Evolutionary conservation across 2,329 filamentous ascomycete genomes (phyloP), one percentile per base, ranked within the genome.

Genomic region (Davidsoniella australis): DNA sequence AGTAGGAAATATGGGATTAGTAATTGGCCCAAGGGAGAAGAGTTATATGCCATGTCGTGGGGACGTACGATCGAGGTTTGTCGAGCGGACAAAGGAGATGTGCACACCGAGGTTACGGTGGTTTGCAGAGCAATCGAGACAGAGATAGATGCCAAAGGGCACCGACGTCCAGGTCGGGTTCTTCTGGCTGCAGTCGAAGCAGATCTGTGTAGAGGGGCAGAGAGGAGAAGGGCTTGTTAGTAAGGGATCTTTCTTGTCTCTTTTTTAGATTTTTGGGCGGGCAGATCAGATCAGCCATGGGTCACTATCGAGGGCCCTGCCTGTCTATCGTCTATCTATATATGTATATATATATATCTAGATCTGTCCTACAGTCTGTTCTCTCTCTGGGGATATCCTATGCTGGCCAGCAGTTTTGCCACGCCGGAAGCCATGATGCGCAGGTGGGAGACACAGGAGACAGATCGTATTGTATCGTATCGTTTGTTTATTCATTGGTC

Each of bases 141-240:
- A 98, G 18, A 98, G 78, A 64, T 96, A 98, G 64, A 98, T 96
- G 61, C 85, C 91, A 56, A 98, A 87, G 9, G 89, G 88, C 29
- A 95, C 88, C 5, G 89, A 96, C 6, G 88, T 94, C 91, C 91
- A 98, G 52, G 91, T 96, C 54, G 91, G 91, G 63, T 95, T 95
- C 69, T 96, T 96, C 60, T 87, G 83, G 63, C 85, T 81, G 67
- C 91, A 98, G 69, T 98, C 91, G 68, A 98, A 98, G 75, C 91
- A 98, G 70, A 94, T 78, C 88, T 94, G 56, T 41, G 37, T 23
- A 23, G 20, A 23, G 20, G 20, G 20, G 5, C 5, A 23, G 20
- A 23, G 20, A 23, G 20, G 20, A 23, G 5, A 23, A 23, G 20
- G 4, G 20, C 20, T 23, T 23, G 20, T 23, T 23, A 23, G 20